Evolutionary conservation across 1,284 basidiomycete genomes (phyloP).

Genomic region (Inonotus obliquus): DNA sequence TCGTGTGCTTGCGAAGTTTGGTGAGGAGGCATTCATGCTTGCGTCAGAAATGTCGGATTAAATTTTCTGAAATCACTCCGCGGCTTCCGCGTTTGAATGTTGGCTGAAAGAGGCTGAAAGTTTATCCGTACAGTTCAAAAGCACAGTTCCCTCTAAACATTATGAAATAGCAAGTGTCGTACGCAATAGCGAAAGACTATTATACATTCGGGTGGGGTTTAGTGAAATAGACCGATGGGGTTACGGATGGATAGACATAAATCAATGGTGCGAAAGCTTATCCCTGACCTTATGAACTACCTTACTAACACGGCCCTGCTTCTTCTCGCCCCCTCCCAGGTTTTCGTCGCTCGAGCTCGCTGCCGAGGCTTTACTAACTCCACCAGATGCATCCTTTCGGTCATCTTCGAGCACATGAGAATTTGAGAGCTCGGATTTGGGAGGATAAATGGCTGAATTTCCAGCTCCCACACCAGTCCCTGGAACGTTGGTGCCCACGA

Average conservation of each 20-base stretch:
- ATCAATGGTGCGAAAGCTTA: not conserved
- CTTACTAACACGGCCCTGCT: not conserved
- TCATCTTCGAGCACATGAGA: not conserved
- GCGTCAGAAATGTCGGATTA: no score
- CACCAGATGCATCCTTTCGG: not conserved
- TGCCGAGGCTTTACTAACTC: not conserved
- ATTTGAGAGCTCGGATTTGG: not conserved
- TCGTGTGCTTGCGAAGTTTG: not conserved
- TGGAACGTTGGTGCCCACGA: not conserved
- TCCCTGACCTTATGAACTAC: conserved; percentile 7
- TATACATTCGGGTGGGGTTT: no score
- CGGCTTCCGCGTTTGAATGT: no score
- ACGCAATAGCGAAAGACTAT: no score
- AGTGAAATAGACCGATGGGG: no score
- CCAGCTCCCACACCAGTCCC: not conserved
- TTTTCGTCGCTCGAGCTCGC: not conserved
- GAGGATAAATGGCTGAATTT: not conserved
- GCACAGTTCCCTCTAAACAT: no score
- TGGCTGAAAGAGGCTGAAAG: no score
- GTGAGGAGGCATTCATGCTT: not conserved
- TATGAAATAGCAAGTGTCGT: no score
- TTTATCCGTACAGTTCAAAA: no score
- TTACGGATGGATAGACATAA: no score
- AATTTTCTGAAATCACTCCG: no score
- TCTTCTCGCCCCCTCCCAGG: not conserved